Conservation (phyloP, 768 basidiomycete genomes). For the Amanita polypyramis region DNA sequence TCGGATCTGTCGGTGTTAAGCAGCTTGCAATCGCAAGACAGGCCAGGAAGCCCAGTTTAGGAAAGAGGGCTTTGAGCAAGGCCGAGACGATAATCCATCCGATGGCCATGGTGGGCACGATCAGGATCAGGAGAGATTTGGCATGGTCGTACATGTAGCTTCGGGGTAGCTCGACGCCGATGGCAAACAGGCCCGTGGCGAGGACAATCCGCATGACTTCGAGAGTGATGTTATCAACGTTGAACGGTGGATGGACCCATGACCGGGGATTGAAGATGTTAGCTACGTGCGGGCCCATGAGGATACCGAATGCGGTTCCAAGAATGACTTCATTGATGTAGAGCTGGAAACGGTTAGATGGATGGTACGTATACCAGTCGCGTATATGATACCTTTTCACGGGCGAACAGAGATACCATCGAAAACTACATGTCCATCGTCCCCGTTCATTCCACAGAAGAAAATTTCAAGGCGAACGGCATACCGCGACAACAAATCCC, state of each 20-base stretch:
- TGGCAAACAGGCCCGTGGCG: constrained; percentile 86
- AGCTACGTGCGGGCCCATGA: constrained; percentile 65
- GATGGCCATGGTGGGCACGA: constrained; percentile 78
- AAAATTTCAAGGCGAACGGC: constrained; percentile 5
- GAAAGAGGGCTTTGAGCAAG: constrained; percentile 64
- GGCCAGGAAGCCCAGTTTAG: constrained; percentile 57
- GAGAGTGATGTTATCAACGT: constrained; percentile 50
- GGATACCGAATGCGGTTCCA: constrained; percentile 59
- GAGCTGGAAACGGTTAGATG: constrained; percentile 29
- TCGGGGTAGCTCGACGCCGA: constrained; percentile 86
- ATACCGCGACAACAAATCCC: constrained; percentile 34
- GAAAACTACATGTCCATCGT: constrained; percentile 50
- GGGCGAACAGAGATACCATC: constrained; percentile 71
- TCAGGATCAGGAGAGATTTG: constrained; percentile 56
- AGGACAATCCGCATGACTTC: constrained; percentile 86
- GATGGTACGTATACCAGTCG: background rate
- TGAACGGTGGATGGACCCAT: constrained; percentile 39
- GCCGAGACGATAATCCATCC: constrained; percentile 72
- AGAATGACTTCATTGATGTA: constrained; percentile 93
- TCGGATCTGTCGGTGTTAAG: constrained; percentile 90
- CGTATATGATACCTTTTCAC: constrained; percentile 49
- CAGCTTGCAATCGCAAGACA: constrained; percentile 83
- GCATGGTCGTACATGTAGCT: constrained; percentile 78
- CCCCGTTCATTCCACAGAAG: background rate
- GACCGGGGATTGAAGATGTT: constrained; percentile 66